phyloP scores from a whole-genome alignment of 2,329 filamentous ascomycete species.

The Epichloe sylvatica region DNA sequence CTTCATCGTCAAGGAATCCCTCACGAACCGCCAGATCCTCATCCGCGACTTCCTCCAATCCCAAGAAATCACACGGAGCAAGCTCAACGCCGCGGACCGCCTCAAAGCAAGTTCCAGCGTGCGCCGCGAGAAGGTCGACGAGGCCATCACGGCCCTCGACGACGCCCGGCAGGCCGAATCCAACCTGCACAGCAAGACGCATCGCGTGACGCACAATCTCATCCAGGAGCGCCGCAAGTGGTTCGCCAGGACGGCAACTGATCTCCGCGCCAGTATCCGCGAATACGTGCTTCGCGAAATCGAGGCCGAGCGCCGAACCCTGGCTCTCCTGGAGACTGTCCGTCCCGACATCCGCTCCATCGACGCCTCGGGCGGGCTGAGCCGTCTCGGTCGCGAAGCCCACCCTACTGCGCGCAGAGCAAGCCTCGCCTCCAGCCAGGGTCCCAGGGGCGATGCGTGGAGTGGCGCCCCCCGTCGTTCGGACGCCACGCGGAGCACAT shows the following conservation, averaged over 20 bases:
- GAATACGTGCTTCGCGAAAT: slow-evolving; percentile 93
- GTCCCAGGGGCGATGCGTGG: slow-evolving; percentile 96
- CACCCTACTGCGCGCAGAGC: slow-evolving; percentile 63
- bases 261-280: slow-evolving; percentile 68
- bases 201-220: slow-evolving; percentile 78
- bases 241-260: slow-evolving; percentile 76
- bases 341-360: slow-evolving; percentile 87
- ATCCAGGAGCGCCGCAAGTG: slow-evolving; percentile 79
- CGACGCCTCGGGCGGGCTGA: slow-evolving; percentile 79
- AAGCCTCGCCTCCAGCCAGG: slow-evolving; percentile 75
- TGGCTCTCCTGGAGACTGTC: slow-evolving; percentile 86
- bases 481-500: slow-evolving; percentile 67
- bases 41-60: slow-evolving; percentile 87
- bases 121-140: slow-evolving; percentile 88
- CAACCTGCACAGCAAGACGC: slow-evolving; percentile 72
- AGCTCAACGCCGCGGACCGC: slow-evolving; percentile 73
- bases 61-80: slow-evolving; percentile 70
- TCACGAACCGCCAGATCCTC: slow-evolving; percentile 94
- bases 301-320: slow-evolving; percentile 80
- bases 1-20: slow-evolving; percentile 94
- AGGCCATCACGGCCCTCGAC: slow-evolving; percentile 82
- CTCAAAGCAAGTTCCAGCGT: slow-evolving; percentile 79
- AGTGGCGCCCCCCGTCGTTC: slow-evolving; percentile 72
- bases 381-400: slow-evolving; percentile 73
- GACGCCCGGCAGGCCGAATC: slow-evolving; percentile 74